A percentile compares a stretch with the other conserved stretches of the same genome.
Evolutionary conservation across 176 grass and related monocot species (phyloP).

Genomic region (Poa annua): DNA sequence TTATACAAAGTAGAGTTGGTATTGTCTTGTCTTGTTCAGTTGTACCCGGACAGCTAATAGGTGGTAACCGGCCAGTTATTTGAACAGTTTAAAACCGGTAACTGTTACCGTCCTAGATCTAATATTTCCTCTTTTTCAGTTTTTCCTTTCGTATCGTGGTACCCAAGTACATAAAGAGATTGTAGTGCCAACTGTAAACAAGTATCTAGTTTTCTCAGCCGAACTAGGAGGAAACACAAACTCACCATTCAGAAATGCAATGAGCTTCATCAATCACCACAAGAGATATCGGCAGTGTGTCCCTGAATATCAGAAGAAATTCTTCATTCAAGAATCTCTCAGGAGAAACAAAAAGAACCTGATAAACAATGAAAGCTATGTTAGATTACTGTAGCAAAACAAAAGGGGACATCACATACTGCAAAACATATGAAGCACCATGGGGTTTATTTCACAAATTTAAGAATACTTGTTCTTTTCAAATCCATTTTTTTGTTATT

Average conservation of each 20-base stretch:
- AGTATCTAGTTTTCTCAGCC: conserved; percentile 3
- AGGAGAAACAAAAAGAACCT: conserved; percentile 99
- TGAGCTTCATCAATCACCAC: conserved; percentile 98
- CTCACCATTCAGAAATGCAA: conserved; percentile 99
- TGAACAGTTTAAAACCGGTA: not conserved
- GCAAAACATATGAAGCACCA: conserved; percentile 22
- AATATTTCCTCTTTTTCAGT: not conserved
- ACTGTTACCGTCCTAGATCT: not conserved
- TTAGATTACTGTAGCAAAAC: conserved; percentile 25
- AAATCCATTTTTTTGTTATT: not conserved
- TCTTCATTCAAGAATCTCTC: conserved; percentile 96
- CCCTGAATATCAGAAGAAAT: conserved; percentile 72
- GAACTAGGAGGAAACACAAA: conserved; percentile 40
- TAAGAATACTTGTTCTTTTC: not conserved
- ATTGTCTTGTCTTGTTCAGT: not conserved
- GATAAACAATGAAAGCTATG: conserved; percentile 43
- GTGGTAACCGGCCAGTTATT: not conserved
- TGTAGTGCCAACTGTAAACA: conserved; percentile 5
- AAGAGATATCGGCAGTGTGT: conserved; percentile 77
- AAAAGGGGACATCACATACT: not conserved
- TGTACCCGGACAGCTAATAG: not conserved
- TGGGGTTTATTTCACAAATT: conserved; percentile 21
- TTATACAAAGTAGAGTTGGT: not conserved
- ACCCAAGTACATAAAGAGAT: not conserved
- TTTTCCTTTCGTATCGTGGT: not conserved